Evolutionary conservation across 1,284 basidiomycete genomes (phyloP), one percentile per base, ranked within the genome.

Genomic region (Prillingera fragicola): DNA sequence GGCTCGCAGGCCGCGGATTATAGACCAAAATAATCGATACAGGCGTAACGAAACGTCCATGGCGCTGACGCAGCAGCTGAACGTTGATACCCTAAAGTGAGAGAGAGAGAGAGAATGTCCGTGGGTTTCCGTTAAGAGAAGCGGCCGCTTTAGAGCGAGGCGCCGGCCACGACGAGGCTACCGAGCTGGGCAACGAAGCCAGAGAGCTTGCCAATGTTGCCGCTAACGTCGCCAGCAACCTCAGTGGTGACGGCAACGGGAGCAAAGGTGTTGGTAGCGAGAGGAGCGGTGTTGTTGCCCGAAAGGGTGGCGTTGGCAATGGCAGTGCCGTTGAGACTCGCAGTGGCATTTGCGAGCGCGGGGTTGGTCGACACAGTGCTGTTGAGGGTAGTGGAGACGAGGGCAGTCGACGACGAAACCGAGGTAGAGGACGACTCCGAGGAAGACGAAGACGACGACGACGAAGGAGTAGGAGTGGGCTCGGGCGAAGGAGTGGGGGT

Each of bases 111-210:
- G 10, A 26, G 4, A 18, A 43, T 26, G n/a, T n/a, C n/a, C n/a
- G n/a, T n/a, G n/a, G n/a, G n/a, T n/a, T n/a, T n/a, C n/a, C n/a
- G n/a, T n/a, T n/a, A n/a, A 38, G 4, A 17, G 26, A 38, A 3
- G 7, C 21, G 27, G n/a, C n/a, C n/a, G n/a, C n/a, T 23, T 40
- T 43, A 43, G 14, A 13, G 14, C 21, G 24, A 27, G 15, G 58
- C 64, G 18, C 58, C 62, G 23, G 61, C 52, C 23, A 63, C 62
- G 40, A 68, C 51, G 32, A 70, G 49, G 44, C 60, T 46, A 34
- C 69, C 69, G 15, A 65, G 41, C 28, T 57, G 46, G 14, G 62
- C 54, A 6, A 67, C 63, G 13, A 56, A 54, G 38, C 62, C 55
- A 50, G 58, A 63, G 38, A 69, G 37, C n/a, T 51, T 14, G 17